Percentiles rank a stretch among this genome's conserved stretches.
These are phyloP conservation scores for Erodium texanum DNA, from an alignment of 441 rosid genomes.

Conservation along the genomic window DNA sequence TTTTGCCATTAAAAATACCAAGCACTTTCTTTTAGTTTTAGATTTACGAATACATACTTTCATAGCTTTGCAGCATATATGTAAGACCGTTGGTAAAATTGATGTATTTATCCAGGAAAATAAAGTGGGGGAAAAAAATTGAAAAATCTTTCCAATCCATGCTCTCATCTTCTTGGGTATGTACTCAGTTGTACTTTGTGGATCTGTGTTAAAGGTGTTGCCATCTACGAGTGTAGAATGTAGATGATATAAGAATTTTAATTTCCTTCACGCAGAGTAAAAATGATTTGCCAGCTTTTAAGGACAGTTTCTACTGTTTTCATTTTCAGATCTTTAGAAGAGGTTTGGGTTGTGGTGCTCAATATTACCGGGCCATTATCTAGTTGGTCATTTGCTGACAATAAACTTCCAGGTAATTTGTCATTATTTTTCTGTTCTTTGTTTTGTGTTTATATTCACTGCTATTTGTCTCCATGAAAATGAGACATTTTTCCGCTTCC, in stretches of 20 bases:
- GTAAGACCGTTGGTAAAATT: background rate
- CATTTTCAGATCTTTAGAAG: constrained; percentile 63
- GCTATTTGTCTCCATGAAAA: too few relatives aligned
- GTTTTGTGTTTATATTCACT: too few relatives aligned
- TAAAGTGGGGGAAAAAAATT: background rate
- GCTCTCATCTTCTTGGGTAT: too few relatives aligned
- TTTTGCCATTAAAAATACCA: background rate
- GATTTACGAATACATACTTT: background rate
- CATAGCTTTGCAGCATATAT: background rate
- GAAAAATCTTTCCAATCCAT: background rate
- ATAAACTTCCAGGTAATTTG: constrained; percentile 68
- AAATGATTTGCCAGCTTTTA: background rate
- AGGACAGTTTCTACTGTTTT: background rate
- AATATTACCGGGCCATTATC: constrained; percentile 91
- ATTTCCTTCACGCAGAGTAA: background rate
- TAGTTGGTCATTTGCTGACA: constrained; percentile 85
- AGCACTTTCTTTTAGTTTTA: background rate
- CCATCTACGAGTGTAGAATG: background rate
- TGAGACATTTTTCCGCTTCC: constrained; percentile 1
- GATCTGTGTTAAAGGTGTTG: background rate
- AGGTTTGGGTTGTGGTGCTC: constrained; percentile 88
- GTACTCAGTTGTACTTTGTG: too few relatives aligned
- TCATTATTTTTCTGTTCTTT: too few relatives aligned
- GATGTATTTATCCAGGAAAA: background rate
- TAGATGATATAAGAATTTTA: background rate